Base-by-base conservation (phyloP, 176 grass and related monocot genomes). In the Oryza longistaminata region DNA sequence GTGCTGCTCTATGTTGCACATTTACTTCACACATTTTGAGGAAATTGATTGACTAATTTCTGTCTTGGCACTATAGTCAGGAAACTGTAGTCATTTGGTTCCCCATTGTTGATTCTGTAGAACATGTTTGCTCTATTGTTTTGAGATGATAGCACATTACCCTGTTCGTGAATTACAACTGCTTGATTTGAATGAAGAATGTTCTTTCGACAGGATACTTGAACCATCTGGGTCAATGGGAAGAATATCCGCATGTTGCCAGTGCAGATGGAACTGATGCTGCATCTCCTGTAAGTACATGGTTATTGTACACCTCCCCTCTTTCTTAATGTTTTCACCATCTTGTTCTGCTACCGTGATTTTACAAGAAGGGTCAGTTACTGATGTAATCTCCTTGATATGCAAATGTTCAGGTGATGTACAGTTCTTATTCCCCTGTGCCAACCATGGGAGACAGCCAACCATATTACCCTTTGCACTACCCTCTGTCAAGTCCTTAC, bases 171-270 rank as follows among this genome's bases (percentile, higher is more conserved):
- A 58, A 70, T 85, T 40, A 55, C 33, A 27, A 73, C 40, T 21
- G 6, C 26, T 1, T 66, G 21, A 66, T 64, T 82, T 85, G 11
- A 70, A 44, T 19, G 43, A 78, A 71, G 22, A 10, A 61, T 62
- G 71, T 91, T 19, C n/a, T 67, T 34, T 73, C 75, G 14, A 6
- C 53, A 89, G 87, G 83, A 71, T 89, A 89, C 40, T 67, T 75
- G 25, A 86, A 77, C 40, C 64, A 66, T 66, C 55, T 64, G 29
- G 80, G 80, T 76, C 79, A 86, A 74, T 86, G 83, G 87, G 83
- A 92, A 88, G 74, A 77, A 70, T 86, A 89, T 73, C 80, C 79
- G 9, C 71, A 78, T 75, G 60, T 50, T 89, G 68, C 80, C 55
- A 89, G 68, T 49, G 5, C 68, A 62, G 87, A 89, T 22, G 79